A percentile compares a stretch with the other conserved stretches of the same genome.
These are phyloP conservation scores for Plasmodium billcollinsi DNA, from an alignment of 169 alveolate genomes.

Conservation along the genomic window DNA sequence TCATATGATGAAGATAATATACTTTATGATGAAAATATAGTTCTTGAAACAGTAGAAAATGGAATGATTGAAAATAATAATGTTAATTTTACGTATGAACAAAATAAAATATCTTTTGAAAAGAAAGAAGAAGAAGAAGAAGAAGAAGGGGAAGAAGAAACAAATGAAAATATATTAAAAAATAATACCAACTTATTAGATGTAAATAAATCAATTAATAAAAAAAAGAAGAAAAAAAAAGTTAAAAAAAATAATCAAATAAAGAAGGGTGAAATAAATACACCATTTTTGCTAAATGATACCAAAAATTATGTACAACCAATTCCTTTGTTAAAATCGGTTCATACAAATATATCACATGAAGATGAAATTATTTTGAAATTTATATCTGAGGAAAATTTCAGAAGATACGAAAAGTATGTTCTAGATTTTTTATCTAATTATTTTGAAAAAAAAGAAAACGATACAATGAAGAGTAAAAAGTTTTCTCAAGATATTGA, in stretches of 20 bases:
- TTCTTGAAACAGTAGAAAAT: no score
- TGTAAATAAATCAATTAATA: conserved; percentile 11
- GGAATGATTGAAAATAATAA: no score
- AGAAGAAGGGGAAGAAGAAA: no score
- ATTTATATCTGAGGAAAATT: conserved; percentile 52
- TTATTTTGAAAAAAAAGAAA: conserved; percentile 22
- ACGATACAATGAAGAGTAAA: background rate
- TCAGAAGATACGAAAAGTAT: conserved; percentile 42
- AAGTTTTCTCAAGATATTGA: no score
- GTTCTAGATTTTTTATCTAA: conserved; percentile 28
- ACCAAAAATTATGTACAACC: background rate
- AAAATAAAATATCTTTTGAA: background rate
- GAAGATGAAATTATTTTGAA: conserved; percentile 68
- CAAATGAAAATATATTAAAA: conserved; percentile 1
- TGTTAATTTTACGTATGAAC: no score
- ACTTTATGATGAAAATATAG: no score
- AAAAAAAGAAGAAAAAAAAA: conserved; percentile 33
- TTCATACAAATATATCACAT: conserved; percentile 5
- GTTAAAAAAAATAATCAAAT: conserved; percentile 9
- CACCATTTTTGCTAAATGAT: background rate
- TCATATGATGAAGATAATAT: no score
- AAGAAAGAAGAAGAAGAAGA: conserved; percentile 5
- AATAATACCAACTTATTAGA: conserved; percentile 5
- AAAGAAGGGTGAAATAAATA: background rate
- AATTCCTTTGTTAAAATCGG: background rate